Evolutionary conservation across 352 stramenopile species (phyloP), one percentile per base, ranked within the genome.

Genomic region (Pythium rhizo-oryzae): DNA sequence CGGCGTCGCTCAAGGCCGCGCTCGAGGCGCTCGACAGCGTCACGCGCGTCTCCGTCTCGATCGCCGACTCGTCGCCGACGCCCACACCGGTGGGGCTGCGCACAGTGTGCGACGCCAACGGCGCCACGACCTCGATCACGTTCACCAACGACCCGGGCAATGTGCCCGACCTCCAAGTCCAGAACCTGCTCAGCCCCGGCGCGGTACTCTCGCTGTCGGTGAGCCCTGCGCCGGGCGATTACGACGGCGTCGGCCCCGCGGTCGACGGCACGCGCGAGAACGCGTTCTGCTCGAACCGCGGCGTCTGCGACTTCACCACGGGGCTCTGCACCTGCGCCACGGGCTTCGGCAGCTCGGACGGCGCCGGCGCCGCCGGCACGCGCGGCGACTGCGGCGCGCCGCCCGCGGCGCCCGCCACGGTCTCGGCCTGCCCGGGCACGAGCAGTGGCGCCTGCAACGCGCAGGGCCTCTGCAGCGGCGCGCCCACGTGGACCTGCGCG

Each of bases 201-300:
- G 69, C 55, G 7, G 9, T n/a, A 23, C 52, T 79, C 46, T 68
- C 62, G 5, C 35, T 79, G 28, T 53, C 59, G 12, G 41, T 49
- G 4, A 53, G 51, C 23, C 51, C 58, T 4, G 43, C 49, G 9
- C 4, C 52, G 2, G 69, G 47, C 1, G 13, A 62, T 4, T 70
- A 70, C 51, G 66, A 62, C 23, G 53, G 24, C 8, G 24, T 59
- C 1, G 39, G n/a, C 2, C 47, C 62, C 18, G 53, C 60, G 15
- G 70, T 69, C 18, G 62, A 74, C 23, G 85, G 85, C 21, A 90
- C 76, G 0, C 79, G 78, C 4, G 82, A 89, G 44, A 76, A 85
- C 44, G 68, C 58, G 6, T 78, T 96, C 71, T 98, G 95, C 71
- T 94, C 90, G 0, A 98, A 98, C 69, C 79, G 76, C 37, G 89